These are phyloP conservation scores for Solanum rostratum DNA, from an alignment of 257 asterid genomes.

Conservation along the genomic window DNA sequence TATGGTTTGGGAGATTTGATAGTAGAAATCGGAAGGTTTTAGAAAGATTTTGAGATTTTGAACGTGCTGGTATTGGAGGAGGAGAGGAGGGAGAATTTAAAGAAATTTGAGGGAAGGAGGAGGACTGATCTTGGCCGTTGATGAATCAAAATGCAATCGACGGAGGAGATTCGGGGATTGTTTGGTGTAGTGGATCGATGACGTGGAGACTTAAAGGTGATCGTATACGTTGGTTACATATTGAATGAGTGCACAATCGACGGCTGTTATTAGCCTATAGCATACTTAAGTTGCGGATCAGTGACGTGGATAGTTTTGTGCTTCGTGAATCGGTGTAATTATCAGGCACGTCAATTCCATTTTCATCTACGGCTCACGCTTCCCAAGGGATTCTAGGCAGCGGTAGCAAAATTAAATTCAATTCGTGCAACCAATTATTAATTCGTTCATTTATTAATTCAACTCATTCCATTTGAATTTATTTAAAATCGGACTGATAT, in stretches of 20 bases:
- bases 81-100: neutral
- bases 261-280: neutral
- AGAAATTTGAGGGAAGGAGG: constrained; percentile 4
- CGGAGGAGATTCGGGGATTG: neutral
- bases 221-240: neutral
- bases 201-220: constrained; percentile 1
- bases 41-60: neutral
- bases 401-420: too few relatives aligned
- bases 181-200: constrained; percentile 11
- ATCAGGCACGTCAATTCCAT: neutral
- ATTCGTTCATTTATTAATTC: too few relatives aligned
- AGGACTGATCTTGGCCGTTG: neutral
- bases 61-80: neutral
- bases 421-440: too few relatives aligned
- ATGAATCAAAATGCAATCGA: neutral
- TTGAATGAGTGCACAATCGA: neutral
- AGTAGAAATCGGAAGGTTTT: too few relatives aligned
- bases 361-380: neutral
- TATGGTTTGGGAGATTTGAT: neutral
- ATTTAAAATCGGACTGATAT: too few relatives aligned
- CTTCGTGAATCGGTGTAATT: neutral
- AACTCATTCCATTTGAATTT: too few relatives aligned
- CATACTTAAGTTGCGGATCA: neutral
- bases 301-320: neutral
- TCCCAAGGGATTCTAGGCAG: neutral